Percentiles rank a stretch among this genome's conserved stretches.
phyloP scores from a whole-genome alignment of 2,329 filamentous ascomycete genomes.

The Zalaria sp. region DNA sequence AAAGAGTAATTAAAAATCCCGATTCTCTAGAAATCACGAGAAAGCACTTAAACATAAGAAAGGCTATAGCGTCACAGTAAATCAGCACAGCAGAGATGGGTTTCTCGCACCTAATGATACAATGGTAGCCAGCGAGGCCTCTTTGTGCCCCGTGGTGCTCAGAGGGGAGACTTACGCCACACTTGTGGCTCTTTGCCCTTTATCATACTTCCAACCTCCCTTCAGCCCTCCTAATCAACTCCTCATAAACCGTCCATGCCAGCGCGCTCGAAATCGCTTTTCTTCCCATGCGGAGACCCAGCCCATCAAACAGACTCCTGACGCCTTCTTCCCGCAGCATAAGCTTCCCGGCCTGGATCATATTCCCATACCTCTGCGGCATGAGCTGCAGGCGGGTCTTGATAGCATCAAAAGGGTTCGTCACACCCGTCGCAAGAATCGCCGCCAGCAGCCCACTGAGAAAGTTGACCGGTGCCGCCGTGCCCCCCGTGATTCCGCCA shows the following conservation, averaged over 20 bases:
- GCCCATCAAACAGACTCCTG: conserved; percentile 68
- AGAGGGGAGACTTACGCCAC: too few relatives aligned
- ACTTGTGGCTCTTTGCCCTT: too few relatives aligned
- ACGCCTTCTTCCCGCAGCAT: conserved; percentile 76
- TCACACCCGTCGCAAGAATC: conserved; percentile 69
- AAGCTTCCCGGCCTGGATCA: conserved; percentile 57
- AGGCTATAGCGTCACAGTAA: too few relatives aligned
- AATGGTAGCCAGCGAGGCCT: too few relatives aligned
- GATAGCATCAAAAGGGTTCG: conserved; percentile 92
- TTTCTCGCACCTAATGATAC: too few relatives aligned
- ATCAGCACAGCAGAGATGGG: too few relatives aligned
- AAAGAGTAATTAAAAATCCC: too few relatives aligned
- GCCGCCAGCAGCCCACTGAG: conserved; percentile 68
- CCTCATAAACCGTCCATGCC: conserved; percentile 95
- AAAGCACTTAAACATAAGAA: too few relatives aligned
- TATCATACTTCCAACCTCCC: conserved; percentile 6
- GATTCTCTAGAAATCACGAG: too few relatives aligned
- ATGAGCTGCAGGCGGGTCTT: conserved; percentile 92
- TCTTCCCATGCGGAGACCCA: conserved; percentile 73
- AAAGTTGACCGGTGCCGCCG: conserved; percentile 46
- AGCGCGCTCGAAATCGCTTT: conserved; percentile 91
- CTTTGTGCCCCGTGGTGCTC: too few relatives aligned
- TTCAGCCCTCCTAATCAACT: conserved; percentile 65
- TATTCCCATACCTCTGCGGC: conserved; percentile 69
- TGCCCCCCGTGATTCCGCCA: conserved; percentile 10